A percentile compares a stretch with the other conserved stretches of the same genome.
Conservation (phyloP, 2,329 filamentous ascomycete genomes). For the Penicillium sp. region DNA sequence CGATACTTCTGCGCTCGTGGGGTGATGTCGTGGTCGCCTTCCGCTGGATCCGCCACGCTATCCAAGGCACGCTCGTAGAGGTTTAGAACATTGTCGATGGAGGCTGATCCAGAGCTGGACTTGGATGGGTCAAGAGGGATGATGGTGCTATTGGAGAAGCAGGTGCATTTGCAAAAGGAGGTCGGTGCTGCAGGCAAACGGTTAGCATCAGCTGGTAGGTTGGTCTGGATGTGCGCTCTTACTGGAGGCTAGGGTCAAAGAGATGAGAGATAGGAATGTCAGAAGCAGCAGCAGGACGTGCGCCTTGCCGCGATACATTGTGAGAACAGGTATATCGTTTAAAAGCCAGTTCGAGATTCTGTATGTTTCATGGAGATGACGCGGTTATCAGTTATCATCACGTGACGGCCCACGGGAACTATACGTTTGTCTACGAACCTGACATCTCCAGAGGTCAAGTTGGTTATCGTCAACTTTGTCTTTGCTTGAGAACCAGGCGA, state of each 20-base stretch:
- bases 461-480: neutral
- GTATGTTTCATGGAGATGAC: slow-evolving; percentile 5
- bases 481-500: too few relatives aligned
- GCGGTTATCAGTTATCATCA: slow-evolving; percentile 13
- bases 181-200: slow-evolving; percentile 42
- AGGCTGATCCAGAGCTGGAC: slow-evolving; percentile 20
- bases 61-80: slow-evolving; percentile 18
- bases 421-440: neutral
- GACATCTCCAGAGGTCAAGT: neutral
- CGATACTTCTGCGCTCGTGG: slow-evolving; percentile 38
- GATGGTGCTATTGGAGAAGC: slow-evolving; percentile 67
- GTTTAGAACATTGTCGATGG: slow-evolving; percentile 22
- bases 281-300: slow-evolving; percentile 27
- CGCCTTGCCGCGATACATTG: slow-evolving; percentile 15
- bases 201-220: neutral
- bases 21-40: neutral
- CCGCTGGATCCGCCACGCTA: slow-evolving; percentile 4
- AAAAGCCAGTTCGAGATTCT: neutral
- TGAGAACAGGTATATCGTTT: slow-evolving; percentile 1
- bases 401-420: neutral
- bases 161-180: slow-evolving; percentile 72
- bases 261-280: slow-evolving; percentile 25
- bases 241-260: slow-evolving; percentile 37
- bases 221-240: slow-evolving; percentile 16
- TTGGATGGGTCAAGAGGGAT: slow-evolving; percentile 58